Evolutionary conservation across 345 rosid genomes (phyloP), one percentile per base, ranked within the genome.

Genomic region (Boechera retrofracta): DNA sequence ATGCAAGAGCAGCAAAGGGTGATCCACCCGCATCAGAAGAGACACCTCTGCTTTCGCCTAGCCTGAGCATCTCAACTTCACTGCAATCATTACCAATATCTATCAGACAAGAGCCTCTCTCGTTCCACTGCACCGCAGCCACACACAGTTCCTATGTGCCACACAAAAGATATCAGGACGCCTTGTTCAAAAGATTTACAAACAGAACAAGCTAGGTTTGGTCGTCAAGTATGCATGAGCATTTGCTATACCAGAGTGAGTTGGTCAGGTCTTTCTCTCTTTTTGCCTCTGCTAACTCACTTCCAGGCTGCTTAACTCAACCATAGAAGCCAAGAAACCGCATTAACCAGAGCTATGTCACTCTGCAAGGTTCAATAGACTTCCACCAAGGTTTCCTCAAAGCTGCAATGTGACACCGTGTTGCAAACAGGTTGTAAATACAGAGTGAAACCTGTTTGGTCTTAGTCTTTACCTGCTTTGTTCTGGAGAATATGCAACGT

Each of bases 41-140:
- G 33, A 93, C 97, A 15, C 95, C 93, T 39, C 79, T 91, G 69
- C 91, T 91, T 72, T 83, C 85, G n/a, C 82, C 89, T 15, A 76
- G 55, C 63, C 79, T 77, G 10, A 79, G 69, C 6, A 88, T 92
- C 5, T 76, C 88, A 21, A 88, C 88, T 44, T 78, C 86, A 28
- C 9, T 81, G 18, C 80, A 83, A 64, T 80, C 90, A 54, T 85
- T 49, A 39, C 71, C 88, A 32, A 72, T 49, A 36, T 83, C 87
- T 42, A 10, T 49, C 32, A 58, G 55, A 31, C 41, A 57, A 41
- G 26, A 56, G 41, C 21, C 21, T 31, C 16, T 13, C 36, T 38
- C 7, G 51, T 45, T 15, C 49, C n/a, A 11, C 47, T 11, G 15
- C 47, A 45, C 49, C 49, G 7, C 49, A 45, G 18, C 16, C 48